Evolutionary conservation across 2,329 filamentous ascomycete genomes (phyloP).

Genomic region (Fusarium sacchari): DNA sequence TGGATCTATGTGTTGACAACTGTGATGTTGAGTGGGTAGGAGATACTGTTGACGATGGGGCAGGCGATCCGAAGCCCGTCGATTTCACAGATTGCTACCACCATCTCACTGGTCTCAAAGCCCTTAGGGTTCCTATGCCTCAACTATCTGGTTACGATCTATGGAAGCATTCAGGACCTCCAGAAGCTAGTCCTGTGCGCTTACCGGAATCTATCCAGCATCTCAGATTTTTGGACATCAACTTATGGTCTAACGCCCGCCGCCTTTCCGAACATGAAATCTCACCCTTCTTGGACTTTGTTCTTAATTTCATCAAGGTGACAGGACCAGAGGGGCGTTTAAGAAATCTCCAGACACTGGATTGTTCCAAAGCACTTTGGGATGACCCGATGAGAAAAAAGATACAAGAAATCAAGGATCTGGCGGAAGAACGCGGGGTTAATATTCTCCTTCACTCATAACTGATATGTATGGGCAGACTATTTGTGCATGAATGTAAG

Average conservation of each 20-base stretch:
- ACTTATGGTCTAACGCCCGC: neutral
- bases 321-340: neutral
- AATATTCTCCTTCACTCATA: neutral
- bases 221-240: neutral
- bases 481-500: fast-evolving
- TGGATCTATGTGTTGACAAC: neutral
- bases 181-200: fast-evolving
- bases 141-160: neutral
- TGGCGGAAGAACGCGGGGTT: neutral
- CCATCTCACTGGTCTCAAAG: neutral
- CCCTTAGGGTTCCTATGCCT: neutral
- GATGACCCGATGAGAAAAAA: neutral
- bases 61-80: too few species aligned
- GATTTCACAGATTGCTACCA: neutral
- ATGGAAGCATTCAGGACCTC: fast-evolving
- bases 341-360: neutral
- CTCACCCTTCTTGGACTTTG: neutral
- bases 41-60: neutral
- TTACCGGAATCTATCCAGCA: neutral
- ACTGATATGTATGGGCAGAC: too few species aligned
- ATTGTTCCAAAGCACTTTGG: neutral
- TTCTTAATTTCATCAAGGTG: neutral
- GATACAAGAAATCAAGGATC: neutral
- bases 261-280: neutral
- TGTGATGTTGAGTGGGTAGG: neutral